Percentiles rank a stretch among this genome's conserved stretches.
phyloP scores from a whole-genome alignment of 2,329 filamentous ascomycete species.

The Cercospora nicotianae region DNA sequence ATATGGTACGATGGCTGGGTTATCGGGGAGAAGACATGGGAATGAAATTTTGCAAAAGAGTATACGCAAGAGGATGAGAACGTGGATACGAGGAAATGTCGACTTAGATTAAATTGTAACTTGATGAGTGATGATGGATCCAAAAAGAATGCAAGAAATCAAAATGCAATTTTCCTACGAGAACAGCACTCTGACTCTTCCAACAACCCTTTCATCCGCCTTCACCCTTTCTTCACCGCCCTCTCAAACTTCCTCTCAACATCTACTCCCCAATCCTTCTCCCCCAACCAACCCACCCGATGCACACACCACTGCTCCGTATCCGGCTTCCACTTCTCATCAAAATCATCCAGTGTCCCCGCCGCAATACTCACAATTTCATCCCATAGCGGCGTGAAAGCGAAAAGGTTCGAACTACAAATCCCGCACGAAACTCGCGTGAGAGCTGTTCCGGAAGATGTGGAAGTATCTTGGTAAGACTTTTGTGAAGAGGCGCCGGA shows the following conservation, averaged over 20 bases:
- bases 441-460: slow-evolving; percentile 47
- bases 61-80: neutral
- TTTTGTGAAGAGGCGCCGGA: slow-evolving; percentile 45
- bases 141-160: neutral
- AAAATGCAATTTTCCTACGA: too few species aligned
- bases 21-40: slow-evolving; percentile 3
- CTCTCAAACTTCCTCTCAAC: slow-evolving; percentile 15
- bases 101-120: neutral
- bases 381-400: slow-evolving; percentile 24
- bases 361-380: slow-evolving; percentile 30
- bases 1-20: slow-evolving; percentile 15
- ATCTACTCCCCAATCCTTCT: slow-evolving; percentile 22
- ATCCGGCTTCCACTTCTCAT: slow-evolving; percentile 27
- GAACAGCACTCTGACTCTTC: neutral
- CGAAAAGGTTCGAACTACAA: slow-evolving; percentile 40
- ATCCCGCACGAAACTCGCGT: slow-evolving; percentile 46
- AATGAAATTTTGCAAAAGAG: neutral
- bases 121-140: neutral
- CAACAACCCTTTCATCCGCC: neutral
- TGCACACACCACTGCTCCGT: slow-evolving; percentile 31
- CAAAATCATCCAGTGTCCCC: slow-evolving; percentile 31
- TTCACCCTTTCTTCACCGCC: slow-evolving; percentile 12
- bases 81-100: neutral
- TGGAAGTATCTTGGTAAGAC: slow-evolving; percentile 44
- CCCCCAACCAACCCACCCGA: slow-evolving; percentile 21